A percentile compares a stretch with the other conserved stretches of the same genome.
phyloP scores from a whole-genome alignment of 176 grass and related monocot genomes.

The Musa beccarii region DNA sequence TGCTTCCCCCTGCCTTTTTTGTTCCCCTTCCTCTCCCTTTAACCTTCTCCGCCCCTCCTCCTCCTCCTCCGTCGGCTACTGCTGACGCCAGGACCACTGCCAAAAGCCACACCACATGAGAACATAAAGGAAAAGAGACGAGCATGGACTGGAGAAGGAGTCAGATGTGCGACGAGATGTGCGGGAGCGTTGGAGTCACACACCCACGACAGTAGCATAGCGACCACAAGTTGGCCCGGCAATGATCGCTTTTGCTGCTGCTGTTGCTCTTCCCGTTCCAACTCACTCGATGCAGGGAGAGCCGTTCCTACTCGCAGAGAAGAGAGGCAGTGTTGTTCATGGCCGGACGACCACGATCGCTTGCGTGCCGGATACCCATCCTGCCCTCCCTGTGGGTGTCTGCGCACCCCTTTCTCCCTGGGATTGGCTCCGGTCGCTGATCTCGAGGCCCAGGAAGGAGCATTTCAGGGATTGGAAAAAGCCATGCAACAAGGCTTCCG shows the following conservation, averaged over 20 bases:
- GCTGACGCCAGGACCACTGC: neutral
- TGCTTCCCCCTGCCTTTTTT: neutral
- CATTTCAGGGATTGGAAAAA: too few relatives aligned
- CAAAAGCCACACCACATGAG: constrained; percentile 5
- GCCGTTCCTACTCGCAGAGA: too few relatives aligned
- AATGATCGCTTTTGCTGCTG: neutral
- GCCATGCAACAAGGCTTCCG: too few relatives aligned
- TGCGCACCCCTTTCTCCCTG: too few relatives aligned
- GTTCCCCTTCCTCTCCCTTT: neutral
- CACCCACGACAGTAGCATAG: neutral
- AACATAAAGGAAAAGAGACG: neutral
- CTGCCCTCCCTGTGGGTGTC: too few relatives aligned
- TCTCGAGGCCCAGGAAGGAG: too few relatives aligned
- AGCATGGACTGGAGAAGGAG: constrained; percentile 1
- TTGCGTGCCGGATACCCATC: too few relatives aligned
- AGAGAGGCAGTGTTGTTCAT: neutral
- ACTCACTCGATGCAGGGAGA: neutral
- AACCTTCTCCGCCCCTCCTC: neutral
- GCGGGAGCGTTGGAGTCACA: neutral
- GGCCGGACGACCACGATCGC: neutral
- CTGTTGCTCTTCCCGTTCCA: neutral
- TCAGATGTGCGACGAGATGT: neutral
- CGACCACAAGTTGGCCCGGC: neutral
- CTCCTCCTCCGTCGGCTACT: neutral
- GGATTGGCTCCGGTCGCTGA: too few relatives aligned